A percentile compares a stretch with the other conserved stretches of the same genome.
Conservation (phyloP, 2,329 filamentous ascomycete genomes). For the Aspergillus fischeri region DNA sequence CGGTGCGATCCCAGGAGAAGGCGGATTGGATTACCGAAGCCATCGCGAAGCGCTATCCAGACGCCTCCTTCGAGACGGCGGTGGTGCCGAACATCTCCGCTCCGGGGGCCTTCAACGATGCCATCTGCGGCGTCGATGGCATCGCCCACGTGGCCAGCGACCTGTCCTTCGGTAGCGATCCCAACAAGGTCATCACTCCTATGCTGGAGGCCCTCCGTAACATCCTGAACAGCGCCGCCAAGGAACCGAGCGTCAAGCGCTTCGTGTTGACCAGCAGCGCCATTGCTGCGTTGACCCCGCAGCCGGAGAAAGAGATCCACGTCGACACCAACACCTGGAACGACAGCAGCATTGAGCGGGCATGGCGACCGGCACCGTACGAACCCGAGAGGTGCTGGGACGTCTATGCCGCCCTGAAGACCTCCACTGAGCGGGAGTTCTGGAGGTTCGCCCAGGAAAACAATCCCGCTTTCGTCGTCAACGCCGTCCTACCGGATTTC, state of each 20-base stretch:
- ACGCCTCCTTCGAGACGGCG: neutral
- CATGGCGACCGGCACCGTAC: neutral
- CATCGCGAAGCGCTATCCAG: neutral
- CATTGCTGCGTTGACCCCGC: neutral
- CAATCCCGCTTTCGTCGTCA: constrained; percentile 43
- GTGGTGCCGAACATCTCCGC: neutral
- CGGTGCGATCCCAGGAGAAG: constrained; percentile 33
- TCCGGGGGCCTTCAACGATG: neutral
- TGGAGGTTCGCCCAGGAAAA: constrained; percentile 46
- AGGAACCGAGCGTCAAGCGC: neutral
- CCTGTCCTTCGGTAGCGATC: neutral
- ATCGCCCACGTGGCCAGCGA: neutral
- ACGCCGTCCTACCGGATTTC: constrained; percentile 34
- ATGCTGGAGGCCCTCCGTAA: neutral
- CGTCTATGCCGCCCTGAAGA: constrained; percentile 42
- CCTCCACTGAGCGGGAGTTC: constrained; percentile 42
- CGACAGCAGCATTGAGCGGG: neutral
- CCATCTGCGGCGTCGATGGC: neutral
- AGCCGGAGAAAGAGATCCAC: neutral
- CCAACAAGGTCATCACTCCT: constrained; percentile 1
- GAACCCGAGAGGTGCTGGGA: neutral
- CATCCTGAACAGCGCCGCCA: neutral
- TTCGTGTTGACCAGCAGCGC: constrained; percentile 4
- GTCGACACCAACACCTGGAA: neutral
- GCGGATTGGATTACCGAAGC: neutral